phyloP scores from a whole-genome alignment of 2,329 filamentous ascomycete genomes.

The Claviceps monticola region DNA sequence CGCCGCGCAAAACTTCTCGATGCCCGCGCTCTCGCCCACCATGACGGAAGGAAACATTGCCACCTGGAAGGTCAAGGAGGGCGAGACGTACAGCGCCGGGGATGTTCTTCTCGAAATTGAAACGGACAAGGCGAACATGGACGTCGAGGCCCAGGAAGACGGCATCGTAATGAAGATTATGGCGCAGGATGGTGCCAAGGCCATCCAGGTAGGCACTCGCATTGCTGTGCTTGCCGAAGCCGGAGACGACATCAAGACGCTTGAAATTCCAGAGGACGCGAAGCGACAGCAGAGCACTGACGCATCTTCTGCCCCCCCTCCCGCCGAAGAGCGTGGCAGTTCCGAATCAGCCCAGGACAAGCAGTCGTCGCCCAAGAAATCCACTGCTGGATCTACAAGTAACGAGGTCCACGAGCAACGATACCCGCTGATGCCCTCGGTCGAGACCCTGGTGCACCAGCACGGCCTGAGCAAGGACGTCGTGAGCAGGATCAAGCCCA shows the following conservation, averaged over 20 bases:
- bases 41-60: slow-evolving; percentile 91
- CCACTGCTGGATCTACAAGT: slow-evolving; percentile 22
- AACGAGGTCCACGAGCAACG: slow-evolving; percentile 47
- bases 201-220: slow-evolving; percentile 61
- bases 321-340: slow-evolving; percentile 13
- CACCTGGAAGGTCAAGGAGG: slow-evolving; percentile 76
- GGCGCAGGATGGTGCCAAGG: slow-evolving; percentile 58
- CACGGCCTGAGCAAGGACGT: slow-evolving; percentile 65
- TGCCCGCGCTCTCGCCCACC: slow-evolving; percentile 82
- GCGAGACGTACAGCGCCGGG: slow-evolving; percentile 66
- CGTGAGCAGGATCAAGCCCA: slow-evolving; percentile 68
- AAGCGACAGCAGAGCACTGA: slow-evolving; percentile 13
- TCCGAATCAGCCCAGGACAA: slow-evolving; percentile 3
- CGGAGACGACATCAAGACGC: slow-evolving; percentile 61
- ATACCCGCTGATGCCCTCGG: slow-evolving; percentile 69
- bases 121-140: slow-evolving; percentile 90
- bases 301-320: neutral
- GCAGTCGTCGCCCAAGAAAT: slow-evolving; percentile 36
- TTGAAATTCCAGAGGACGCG: slow-evolving; percentile 64
- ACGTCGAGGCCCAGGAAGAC: slow-evolving; percentile 85
- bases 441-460: slow-evolving; percentile 65
- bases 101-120: slow-evolving; percentile 87
- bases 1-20: slow-evolving; percentile 76
- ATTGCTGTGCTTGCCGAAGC: slow-evolving; percentile 75
- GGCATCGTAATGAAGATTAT: slow-evolving; percentile 76